phyloP scores from a whole-genome alignment of 441 rosid genomes.

The Corymbia citriodora region DNA sequence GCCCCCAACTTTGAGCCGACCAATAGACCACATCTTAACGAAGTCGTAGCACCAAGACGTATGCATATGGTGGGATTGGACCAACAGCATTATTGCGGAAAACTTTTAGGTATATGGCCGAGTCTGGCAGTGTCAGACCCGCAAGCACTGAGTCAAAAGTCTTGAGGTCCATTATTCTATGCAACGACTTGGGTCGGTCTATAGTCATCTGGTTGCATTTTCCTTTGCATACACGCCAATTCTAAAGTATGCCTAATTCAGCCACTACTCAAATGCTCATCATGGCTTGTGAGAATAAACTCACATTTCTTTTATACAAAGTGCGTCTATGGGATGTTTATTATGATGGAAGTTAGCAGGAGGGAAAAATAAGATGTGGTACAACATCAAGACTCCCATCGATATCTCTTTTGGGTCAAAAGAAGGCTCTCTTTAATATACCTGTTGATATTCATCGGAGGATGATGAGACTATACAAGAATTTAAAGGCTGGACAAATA shows the following conservation, averaged over 20 bases:
- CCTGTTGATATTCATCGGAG: neutral
- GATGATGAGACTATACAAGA: neutral
- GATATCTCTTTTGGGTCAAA: neutral
- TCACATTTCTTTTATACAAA: neutral
- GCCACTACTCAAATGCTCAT: neutral
- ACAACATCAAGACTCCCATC: neutral
- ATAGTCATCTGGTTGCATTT: neutral
- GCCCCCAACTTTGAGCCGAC: no score
- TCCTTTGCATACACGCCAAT: neutral
- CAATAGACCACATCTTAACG: no score
- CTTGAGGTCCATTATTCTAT: neutral
- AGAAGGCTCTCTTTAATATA: neutral
- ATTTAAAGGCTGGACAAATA: fast-evolving
- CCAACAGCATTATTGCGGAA: neutral
- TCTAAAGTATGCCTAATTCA: neutral
- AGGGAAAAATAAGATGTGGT: no score
- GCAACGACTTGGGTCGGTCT: neutral
- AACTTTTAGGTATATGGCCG: neutral
- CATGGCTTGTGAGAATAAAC: neutral
- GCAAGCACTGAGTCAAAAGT: neutral
- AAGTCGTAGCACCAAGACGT: neutral
- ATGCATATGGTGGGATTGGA: neutral
- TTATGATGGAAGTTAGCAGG: neutral
- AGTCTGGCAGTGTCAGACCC: neutral
- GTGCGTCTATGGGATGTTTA: neutral